Evolutionary conservation across 805 yeast genomes (phyloP), one percentile per base, ranked within the genome.

Genomic region (Kodamaea hsintzibuensis): DNA sequence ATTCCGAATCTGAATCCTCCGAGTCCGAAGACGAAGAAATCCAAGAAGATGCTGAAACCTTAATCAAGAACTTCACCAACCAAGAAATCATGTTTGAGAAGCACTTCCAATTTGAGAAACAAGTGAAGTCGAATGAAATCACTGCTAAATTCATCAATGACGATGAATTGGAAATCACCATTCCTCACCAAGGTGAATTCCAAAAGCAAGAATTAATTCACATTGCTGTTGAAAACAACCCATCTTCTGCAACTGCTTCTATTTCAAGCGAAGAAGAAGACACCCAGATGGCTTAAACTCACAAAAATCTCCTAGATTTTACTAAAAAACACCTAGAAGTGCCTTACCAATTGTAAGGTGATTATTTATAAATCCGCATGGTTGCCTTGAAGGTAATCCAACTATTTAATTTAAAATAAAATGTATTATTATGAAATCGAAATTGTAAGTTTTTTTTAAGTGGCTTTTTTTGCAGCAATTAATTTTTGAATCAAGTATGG

Each of bases 51-150:
- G 72, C 77, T 12, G 60, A 67, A 57, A 56, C 63, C 27, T 66
- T 76, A 48, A 76, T 74, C 51, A 62, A 66, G 57, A 77, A 74
- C 37, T 75, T 65, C 62, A 59, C 63, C 49, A 71, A 74, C 53
- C 73, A 73, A 49, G 78, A 74, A 62, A 69, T 76, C 49, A 65
- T 63, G 51, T 76, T 76, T 56, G 78, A 74, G 60, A 76, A 76
- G 63, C 73, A 71, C 57, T 74, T 74, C 60, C 70, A 70, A 52
- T 76, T 76, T 57, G 78, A 72, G 52, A 74, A 74, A 61, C 51
- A 67, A 27, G 66, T 76, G 56, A 71, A 71, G 52, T 67, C 65
- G 47, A 68, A 70, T 44, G 69, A 72, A 60, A 72, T 76, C 57
- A 67, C 62, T 55, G 79, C 80, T 27, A 64, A 63, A 50, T 72